Evolutionary conservation across 305 asterid genomes (phyloP), one percentile per base, ranked within the genome.

Genomic region (Fraxinus velutina): DNA sequence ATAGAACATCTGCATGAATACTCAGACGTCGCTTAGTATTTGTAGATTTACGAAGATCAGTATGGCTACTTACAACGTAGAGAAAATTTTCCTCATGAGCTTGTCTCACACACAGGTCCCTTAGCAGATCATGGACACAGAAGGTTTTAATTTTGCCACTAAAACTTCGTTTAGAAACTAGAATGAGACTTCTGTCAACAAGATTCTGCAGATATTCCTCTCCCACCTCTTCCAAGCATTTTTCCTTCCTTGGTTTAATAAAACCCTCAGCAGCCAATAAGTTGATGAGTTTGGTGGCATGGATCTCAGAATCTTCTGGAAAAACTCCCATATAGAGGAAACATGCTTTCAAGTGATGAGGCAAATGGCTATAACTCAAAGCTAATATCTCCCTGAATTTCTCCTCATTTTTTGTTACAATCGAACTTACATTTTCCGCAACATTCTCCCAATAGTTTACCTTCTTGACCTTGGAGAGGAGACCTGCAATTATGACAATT

Each of bases 301-400:
- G 13, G 36, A 84, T 84, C 36, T 76, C 82, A 29, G 9, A 34
- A 34, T 80, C 82, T 50, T 80, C 79, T 10, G 77, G 75, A n/a
- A 84, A 72, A 66, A 79, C 84, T 72, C 84, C 80, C 33, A 78
- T 68, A 32, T 80, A 80, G 42, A 84, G 84, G 34, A 70, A 81
- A 19, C 84, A 76, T 30, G 82, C 33, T 39, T 74, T 85, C 55
- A 84, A 52, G 75, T 84, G 72, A 19, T 29, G 57, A 4, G 84
- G 84, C 21, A 84, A 77, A 36, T 80, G 62, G 29, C 78, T 77
- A 74, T 84, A 84, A 60, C 84, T 81, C 47, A 84, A 71, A 22
- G 73, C 30, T 2, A 75, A 39, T 30, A 78, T 81, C 17, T 60
- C 36, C 34, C 15, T 30, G 50, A 55, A 39, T 8, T 64, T 22